A percentile compares a stretch with the other conserved stretches of the same genome.
Conservation (phyloP, 257 asterid species). For the Fraxinus cuspidata region DNA sequence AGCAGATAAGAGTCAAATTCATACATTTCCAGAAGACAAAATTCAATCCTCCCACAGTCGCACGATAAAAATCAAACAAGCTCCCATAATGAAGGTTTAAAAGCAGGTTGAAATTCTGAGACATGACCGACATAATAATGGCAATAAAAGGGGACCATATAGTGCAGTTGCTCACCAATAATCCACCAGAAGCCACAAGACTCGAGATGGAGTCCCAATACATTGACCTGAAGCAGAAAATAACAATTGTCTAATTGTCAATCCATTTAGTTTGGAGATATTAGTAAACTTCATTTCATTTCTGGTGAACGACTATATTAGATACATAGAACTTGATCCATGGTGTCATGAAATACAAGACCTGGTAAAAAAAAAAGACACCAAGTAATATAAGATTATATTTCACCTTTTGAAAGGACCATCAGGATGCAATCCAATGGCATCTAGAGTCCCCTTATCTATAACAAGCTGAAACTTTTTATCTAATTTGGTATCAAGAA, state of each 20-base stretch:
- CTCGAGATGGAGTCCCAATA: conserved; percentile 88
- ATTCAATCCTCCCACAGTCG: not conserved
- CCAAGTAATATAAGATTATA: not conserved
- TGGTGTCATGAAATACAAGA: not conserved
- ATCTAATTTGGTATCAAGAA: conserved; percentile 86
- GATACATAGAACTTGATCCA: not conserved
- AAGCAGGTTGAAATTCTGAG: not conserved
- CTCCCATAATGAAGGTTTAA: not conserved
- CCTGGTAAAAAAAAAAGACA: not conserved
- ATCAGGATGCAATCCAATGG: conserved; percentile 97
- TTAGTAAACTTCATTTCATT: not conserved
- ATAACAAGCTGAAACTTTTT: conserved; percentile 78
- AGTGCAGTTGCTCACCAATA: conserved; percentile 66
- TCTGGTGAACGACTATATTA: not conserved
- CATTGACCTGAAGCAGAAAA: conserved; percentile 61
- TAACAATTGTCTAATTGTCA: not conserved
- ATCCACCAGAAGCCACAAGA: conserved; percentile 86
- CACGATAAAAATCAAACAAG: not conserved
- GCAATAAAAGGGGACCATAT: not conserved
- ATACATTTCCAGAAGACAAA: not conserved
- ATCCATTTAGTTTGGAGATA: not conserved
- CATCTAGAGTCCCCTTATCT: conserved; percentile 97
- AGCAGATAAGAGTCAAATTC: not conserved
- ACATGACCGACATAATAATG: conserved; percentile 5
- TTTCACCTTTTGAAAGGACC: conserved; percentile 84